phyloP scores from a whole-genome alignment of 2,329 filamentous ascomycete species.

The Sphaceloma murrayae region DNA sequence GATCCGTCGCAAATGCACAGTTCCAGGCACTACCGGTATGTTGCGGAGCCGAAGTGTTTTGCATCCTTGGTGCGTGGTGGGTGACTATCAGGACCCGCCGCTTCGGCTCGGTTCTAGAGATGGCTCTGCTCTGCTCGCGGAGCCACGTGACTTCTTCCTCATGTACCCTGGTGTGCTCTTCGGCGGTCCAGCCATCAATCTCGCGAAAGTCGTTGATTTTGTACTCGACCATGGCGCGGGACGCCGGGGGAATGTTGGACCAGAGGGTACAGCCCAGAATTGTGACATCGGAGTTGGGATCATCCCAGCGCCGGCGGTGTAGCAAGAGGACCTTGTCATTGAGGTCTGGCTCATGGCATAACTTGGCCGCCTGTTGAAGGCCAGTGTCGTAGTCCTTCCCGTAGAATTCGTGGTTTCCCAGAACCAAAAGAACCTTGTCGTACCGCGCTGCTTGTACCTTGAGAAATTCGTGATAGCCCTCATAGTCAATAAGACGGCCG shows the following conservation, averaged over 20 bases:
- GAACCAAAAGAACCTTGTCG: constrained; percentile 39
- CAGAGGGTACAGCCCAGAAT: constrained; percentile 50
- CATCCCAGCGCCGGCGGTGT: constrained; percentile 32
- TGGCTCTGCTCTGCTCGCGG: constrained; percentile 30
- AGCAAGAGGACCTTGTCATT: constrained; percentile 33
- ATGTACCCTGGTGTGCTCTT: constrained; percentile 41
- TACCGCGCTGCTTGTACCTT: constrained; percentile 35
- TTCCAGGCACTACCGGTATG: constrained; percentile 38
- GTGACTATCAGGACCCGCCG: constrained; percentile 36
- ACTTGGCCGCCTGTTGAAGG: constrained; percentile 30
- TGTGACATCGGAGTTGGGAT: constrained; percentile 34
- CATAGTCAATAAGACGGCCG: constrained; percentile 41
- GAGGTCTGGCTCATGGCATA: constrained; percentile 35
- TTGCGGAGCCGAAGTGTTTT: constrained; percentile 40
- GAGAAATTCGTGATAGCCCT: constrained; percentile 39
- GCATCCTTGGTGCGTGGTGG: constrained; percentile 47
- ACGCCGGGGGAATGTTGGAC: constrained; percentile 37
- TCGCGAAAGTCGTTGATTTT: constrained; percentile 41
- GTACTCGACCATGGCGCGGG: constrained; percentile 27
- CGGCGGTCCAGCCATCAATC: constrained; percentile 43
- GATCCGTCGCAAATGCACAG: constrained; percentile 45
- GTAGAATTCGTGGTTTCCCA: constrained; percentile 50
- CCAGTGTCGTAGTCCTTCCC: constrained; percentile 33
- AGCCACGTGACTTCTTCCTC: constrained; percentile 43
- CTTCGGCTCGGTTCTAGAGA: constrained; percentile 14